Percentiles rank a stretch among this genome's conserved stretches.
Conservation (phyloP, 2,329 filamentous ascomycete genomes). For the Arthrinium phaeospermum region DNA sequence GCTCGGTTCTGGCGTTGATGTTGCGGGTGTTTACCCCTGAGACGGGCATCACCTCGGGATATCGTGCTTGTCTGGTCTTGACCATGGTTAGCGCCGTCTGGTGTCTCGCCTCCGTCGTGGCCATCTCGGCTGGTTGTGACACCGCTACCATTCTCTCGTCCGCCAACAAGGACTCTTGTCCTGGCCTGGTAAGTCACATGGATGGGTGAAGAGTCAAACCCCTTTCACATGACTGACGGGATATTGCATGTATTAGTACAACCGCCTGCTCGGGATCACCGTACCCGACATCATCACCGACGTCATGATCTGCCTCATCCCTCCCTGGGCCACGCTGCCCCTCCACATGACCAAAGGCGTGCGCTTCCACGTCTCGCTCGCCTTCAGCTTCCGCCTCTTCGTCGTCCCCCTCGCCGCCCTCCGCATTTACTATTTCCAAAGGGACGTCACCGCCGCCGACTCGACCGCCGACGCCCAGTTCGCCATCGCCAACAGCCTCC, state of each 20-base stretch:
- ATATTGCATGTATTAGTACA: not conserved
- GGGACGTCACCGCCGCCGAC: slow-evolving; percentile 20
- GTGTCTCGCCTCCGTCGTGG: slow-evolving; percentile 24
- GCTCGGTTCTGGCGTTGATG: slow-evolving; percentile 28
- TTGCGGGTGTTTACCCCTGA: slow-evolving; percentile 27
- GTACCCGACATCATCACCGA: slow-evolving; percentile 26
- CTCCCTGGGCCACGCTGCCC: slow-evolving; percentile 24
- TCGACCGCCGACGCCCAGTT: slow-evolving; percentile 26
- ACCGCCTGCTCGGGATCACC: slow-evolving; percentile 16
- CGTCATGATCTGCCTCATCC: slow-evolving; percentile 26
- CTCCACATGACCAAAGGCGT: slow-evolving; percentile 28
- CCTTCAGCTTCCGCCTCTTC: slow-evolving; percentile 31
- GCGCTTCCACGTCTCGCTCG: slow-evolving; percentile 29
- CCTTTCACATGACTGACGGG: too few species aligned
- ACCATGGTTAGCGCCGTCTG: slow-evolving; percentile 24
- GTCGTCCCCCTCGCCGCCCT: slow-evolving; percentile 26
- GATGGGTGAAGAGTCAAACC: not conserved
- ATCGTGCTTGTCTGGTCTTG: slow-evolving; percentile 23
- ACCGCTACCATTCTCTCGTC: slow-evolving; percentile 18
- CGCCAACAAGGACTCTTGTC: slow-evolving; percentile 21
- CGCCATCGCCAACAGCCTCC: slow-evolving; percentile 25
- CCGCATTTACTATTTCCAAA: slow-evolving; percentile 24
- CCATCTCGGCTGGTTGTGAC: slow-evolving; percentile 20
- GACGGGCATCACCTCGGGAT: slow-evolving; percentile 20
- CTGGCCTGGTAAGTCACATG: slow-evolving; percentile 22